These are phyloP conservation scores for Chaetomium fimeti DNA, from an alignment of 495 filamentous ascomycete species.

Conservation along the genomic window DNA sequence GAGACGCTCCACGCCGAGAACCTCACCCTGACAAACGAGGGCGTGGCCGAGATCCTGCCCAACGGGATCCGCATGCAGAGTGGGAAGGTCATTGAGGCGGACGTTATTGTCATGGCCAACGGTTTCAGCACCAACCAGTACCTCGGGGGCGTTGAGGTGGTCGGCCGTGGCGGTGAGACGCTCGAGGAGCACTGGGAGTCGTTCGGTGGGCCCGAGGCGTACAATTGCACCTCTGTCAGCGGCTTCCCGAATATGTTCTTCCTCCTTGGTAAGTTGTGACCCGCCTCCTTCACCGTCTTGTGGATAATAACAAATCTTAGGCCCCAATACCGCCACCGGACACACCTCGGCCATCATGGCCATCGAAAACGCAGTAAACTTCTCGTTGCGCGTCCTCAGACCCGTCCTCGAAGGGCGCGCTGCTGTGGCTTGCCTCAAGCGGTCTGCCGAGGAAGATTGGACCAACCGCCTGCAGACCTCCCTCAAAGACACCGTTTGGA, in stretches of 20 bases:
- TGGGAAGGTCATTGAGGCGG: slow-evolving; percentile 35
- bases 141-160: slow-evolving; percentile 37
- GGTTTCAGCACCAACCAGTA: slow-evolving; percentile 41
- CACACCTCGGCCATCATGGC: slow-evolving; percentile 44
- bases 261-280: slow-evolving; percentile 26
- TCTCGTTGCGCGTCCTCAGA: slow-evolving; percentile 32
- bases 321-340: slow-evolving; percentile 47
- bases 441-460: slow-evolving; percentile 35
- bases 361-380: slow-evolving; percentile 43
- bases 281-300: not conserved
- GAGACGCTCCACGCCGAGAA: slow-evolving; percentile 36
- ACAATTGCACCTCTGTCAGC: slow-evolving; percentile 37
- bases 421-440: slow-evolving; percentile 37
- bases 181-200: slow-evolving; percentile 43
- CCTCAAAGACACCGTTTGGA: slow-evolving; percentile 35
- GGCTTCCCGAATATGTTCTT: slow-evolving; percentile 49
- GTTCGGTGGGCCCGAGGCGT: slow-evolving; percentile 41
- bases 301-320: slow-evolving; percentile 21
- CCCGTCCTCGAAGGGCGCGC: slow-evolving; percentile 41
- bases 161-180: slow-evolving; percentile 34
- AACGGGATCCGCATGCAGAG: slow-evolving; percentile 34
- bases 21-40: slow-evolving; percentile 37
- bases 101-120: slow-evolving; percentile 46
- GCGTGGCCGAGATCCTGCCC: slow-evolving; percentile 38
- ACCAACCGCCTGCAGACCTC: slow-evolving; percentile 28